Base-by-base conservation (phyloP, 2,329 filamentous ascomycete species). In the Claviceps fusiformis region DNA sequence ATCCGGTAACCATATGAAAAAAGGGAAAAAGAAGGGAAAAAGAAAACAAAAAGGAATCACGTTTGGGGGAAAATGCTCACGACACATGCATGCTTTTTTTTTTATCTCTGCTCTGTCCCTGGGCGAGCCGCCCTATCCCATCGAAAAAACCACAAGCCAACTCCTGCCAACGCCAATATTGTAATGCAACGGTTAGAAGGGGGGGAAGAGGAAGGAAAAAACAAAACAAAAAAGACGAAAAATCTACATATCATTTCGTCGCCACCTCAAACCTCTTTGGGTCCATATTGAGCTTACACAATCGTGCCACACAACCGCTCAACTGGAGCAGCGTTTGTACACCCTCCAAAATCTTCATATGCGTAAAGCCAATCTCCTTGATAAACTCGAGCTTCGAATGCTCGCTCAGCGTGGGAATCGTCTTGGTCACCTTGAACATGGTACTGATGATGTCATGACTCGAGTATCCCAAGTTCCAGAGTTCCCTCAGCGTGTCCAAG, bases 381-480 rank as follows among this genome's bases (percentile, higher is more conserved):
- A 97, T 95, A 63, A 97, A 98, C 68, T 97, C 92, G 58, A 98
- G 76, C 74, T 96, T 96, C 17, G 90, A 84, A 70, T 97, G 90
- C 72, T 98, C 93, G 61, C 89, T 93, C 55, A 98, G 74, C 1
- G 86, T 89, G 2, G 89, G 87, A 57, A 97, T 90, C 1, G 90
- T 95, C 76, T 97, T 98, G 49, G 93, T 97, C 57, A 98, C 93
- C 65, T 86, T 85, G 77, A 98, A 97, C 93, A 98, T 98, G 58
- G 92, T 98, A 72, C 87, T 95, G 70, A 98, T 95, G 63, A 98
- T 95, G 70, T 98, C 93, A 73, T 98, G 92, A 63, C 89, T 95
- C n/a, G 89, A 95, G 73, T 98, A 98, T 15, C 93, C 93, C 57
- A 97, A 74, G 58, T 86, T 83, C 92, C 93, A 98, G 46, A 98